phyloP scores from a whole-genome alignment of 2,329 filamentous ascomycete genomes.

The Sordariomycetes sp. region DNA sequence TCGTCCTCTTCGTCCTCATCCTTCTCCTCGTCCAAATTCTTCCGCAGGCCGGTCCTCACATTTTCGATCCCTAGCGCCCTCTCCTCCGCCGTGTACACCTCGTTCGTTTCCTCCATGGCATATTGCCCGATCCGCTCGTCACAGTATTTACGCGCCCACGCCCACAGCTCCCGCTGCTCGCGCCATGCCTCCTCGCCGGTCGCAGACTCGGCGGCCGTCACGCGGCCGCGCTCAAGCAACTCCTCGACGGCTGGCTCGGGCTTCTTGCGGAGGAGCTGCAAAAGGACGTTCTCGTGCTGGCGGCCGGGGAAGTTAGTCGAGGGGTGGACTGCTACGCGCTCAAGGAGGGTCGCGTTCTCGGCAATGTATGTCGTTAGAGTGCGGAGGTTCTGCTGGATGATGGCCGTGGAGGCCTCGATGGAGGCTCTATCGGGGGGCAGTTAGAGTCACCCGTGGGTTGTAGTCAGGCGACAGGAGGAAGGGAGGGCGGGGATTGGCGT shows the following conservation, averaged over 20 bases:
- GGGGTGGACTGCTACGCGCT: conserved; percentile 60
- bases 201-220: conserved; percentile 21
- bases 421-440: conserved; percentile 21
- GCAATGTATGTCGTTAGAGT: conserved; percentile 52
- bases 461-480: not conserved
- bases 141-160: conserved; percentile 26
- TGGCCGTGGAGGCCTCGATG: conserved; percentile 57
- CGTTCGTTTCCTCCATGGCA: conserved; percentile 30
- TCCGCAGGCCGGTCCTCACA: conserved; percentile 57
- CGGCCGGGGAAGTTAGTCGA: conserved; percentile 62
- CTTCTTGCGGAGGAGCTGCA: conserved; percentile 68
- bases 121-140: conserved; percentile 25
- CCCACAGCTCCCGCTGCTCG: conserved; percentile 43
- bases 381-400: conserved; percentile 57
- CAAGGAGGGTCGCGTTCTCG: conserved; percentile 54
- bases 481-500: conserved; percentile 11
- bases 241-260: conserved; percentile 66
- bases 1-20: conserved; percentile 47
- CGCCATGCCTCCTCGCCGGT: conserved; percentile 11
- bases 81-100: conserved; percentile 62
- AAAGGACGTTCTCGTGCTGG: conserved; percentile 51
- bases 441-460: not conserved
- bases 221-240: conserved; percentile 52
- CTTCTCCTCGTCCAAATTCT: conserved; percentile 34
- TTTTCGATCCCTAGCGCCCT: conserved; percentile 50